phyloP scores from a whole-genome alignment of 1,139 yeast genomes.

The Debaryomyces fabryi region DNA sequence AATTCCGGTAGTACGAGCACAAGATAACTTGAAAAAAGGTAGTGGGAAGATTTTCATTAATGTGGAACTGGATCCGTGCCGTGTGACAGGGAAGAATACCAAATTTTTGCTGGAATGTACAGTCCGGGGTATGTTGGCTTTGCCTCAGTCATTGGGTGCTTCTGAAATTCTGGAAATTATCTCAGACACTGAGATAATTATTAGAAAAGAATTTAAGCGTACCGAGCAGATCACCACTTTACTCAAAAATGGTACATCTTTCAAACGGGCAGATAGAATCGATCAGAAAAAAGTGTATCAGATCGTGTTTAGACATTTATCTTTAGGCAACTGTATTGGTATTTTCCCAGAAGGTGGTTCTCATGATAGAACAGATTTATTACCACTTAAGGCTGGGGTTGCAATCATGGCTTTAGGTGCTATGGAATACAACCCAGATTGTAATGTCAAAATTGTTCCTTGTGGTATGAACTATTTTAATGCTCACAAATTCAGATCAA shows the following conservation, averaged over 20 bases:
- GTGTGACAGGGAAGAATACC: constrained; percentile 68
- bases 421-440: constrained; percentile 67
- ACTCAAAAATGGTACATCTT: constrained; percentile 57
- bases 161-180: constrained; percentile 68
- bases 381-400: constrained; percentile 95
- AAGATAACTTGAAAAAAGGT: constrained; percentile 71
- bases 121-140: constrained; percentile 69
- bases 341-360: constrained; percentile 98
- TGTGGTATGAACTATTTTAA: constrained; percentile 98
- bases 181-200: constrained; percentile 72
- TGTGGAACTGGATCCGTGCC: constrained; percentile 47
- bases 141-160: constrained; percentile 80
- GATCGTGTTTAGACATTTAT: constrained; percentile 78
- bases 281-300: constrained; percentile 84
- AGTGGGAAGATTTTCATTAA: constrained; percentile 61
- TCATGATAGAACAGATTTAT: constrained; percentile 87
- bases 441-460: constrained; percentile 84
- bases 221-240: constrained; percentile 45
- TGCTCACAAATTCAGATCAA: constrained; percentile 89
- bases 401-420: constrained; percentile 98
- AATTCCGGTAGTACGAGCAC: constrained; percentile 91
- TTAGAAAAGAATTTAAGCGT: constrained; percentile 72
- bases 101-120: constrained; percentile 66
- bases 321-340: constrained; percentile 84
- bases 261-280: constrained; percentile 76